These are phyloP conservation scores for Fonsecaea pugnacius DNA, from an alignment of 2,329 filamentous ascomycete species.

Conservation along the genomic window DNA sequence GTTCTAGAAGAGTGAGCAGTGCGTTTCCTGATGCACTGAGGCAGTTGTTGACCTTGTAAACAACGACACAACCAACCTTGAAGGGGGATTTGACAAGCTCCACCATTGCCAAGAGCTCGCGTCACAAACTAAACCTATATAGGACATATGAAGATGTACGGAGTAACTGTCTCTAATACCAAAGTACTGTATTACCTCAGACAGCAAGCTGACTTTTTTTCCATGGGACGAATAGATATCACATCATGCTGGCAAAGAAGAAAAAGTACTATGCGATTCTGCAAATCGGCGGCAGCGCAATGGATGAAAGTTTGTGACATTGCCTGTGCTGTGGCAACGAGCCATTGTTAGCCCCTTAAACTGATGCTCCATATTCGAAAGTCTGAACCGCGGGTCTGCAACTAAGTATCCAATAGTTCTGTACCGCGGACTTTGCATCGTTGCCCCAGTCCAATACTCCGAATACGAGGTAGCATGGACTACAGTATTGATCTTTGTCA, in stretches of 20 bases:
- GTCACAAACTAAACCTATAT: background rate
- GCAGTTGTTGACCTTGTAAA: background rate
- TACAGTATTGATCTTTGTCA: no score
- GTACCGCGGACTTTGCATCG: background rate
- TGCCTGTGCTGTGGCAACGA: no score
- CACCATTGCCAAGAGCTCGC: background rate
- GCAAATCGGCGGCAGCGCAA: background rate
- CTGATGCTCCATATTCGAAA: background rate
- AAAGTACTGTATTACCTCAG: background rate
- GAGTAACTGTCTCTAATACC: background rate
- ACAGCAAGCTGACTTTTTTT: background rate
- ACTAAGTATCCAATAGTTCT: background rate
- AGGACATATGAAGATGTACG: no score
- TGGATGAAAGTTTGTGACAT: background rate
- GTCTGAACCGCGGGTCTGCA: background rate
- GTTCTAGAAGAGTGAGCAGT: background rate
- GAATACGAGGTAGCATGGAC: background rate
- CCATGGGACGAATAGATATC: background rate
- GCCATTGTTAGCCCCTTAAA: background rate
- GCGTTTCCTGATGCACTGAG: background rate
- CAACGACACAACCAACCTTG: background rate
- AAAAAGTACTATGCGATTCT: background rate
- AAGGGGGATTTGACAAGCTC: background rate
- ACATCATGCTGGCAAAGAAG: background rate
- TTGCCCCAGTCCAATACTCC: background rate